phyloP scores from a whole-genome alignment of 192 early-diverging fungal species.

The Dissophora globulifera region DNA sequence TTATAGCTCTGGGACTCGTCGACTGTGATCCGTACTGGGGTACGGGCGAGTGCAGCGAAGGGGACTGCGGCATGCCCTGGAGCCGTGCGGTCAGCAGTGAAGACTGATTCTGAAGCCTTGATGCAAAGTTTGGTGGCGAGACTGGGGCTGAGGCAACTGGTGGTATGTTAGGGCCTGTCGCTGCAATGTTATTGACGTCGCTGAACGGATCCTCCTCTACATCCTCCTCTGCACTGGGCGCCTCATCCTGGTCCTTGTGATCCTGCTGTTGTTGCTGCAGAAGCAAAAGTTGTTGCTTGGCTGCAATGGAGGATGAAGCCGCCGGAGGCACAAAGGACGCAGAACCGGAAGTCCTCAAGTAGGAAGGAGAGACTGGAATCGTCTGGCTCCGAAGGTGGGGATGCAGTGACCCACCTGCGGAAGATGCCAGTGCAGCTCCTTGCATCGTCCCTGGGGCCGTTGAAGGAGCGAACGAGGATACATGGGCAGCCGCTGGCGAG shows the following conservation, averaged over 20 bases:
- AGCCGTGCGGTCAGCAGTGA: constrained; percentile 39
- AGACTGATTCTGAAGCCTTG: constrained; percentile 33
- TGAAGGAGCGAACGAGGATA: constrained; percentile 8
- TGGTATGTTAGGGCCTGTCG: neutral
- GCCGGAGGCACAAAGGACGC: constrained; percentile 25
- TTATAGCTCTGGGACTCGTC: constrained; percentile 16
- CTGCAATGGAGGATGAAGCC: constrained; percentile 27
- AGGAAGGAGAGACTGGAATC: constrained; percentile 35
- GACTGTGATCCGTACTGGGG: constrained; percentile 22
- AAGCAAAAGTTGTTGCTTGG: constrained; percentile 26
- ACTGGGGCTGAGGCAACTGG: constrained; percentile 4
- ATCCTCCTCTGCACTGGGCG: neutral
- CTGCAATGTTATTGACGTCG: constrained; percentile 19
- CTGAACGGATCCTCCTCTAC: constrained; percentile 33
- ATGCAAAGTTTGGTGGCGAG: constrained; percentile 10
- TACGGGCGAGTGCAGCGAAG: constrained; percentile 37
- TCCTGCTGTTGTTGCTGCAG: constrained; percentile 15
- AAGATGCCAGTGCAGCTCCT: neutral
- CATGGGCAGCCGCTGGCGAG: constrained; percentile 21
- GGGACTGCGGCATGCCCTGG: constrained; percentile 8
- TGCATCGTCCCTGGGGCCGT: neutral
- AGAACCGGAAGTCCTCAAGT: constrained; percentile 31
- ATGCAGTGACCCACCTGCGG: neutral
- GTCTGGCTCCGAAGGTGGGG: constrained; percentile 37
- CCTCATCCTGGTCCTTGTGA: neutral